phyloP scores from a whole-genome alignment of 2,329 filamentous ascomycete genomes.

The Botrytis galanthina region DNA sequence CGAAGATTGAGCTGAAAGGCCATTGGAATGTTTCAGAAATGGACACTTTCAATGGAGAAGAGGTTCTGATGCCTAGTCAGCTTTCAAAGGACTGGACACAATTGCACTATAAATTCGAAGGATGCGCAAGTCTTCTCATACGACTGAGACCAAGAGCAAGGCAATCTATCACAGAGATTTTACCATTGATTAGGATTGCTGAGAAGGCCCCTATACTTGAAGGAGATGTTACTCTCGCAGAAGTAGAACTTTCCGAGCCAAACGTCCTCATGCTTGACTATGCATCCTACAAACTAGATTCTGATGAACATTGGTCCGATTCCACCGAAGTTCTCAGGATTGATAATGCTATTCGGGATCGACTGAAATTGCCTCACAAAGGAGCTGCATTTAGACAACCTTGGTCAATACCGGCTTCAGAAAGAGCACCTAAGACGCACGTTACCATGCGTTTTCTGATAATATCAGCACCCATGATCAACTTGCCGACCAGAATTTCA shows the following conservation, averaged over 20 bases:
- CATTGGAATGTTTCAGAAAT: conserved; percentile 34
- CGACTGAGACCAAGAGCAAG: conserved; percentile 25
- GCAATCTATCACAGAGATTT: background rate
- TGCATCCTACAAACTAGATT: conserved; percentile 33
- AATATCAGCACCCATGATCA: conserved; percentile 20
- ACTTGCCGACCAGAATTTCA: conserved; percentile 27
- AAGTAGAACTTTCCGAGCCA: conserved; percentile 33
- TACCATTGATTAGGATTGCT: background rate
- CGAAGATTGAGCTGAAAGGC: conserved; percentile 33
- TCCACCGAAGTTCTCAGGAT: conserved; percentile 35
- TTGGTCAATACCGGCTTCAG: conserved; percentile 30
- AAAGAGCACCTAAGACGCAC: conserved; percentile 28
- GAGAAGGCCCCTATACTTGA: background rate
- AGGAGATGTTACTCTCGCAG: conserved; percentile 20
- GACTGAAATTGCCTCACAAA: conserved; percentile 34
- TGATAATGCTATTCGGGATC: conserved; percentile 36
- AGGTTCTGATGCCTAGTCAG: conserved; percentile 15
- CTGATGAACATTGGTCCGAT: conserved; percentile 27
- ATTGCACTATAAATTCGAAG: conserved; percentile 35
- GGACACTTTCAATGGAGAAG: conserved; percentile 35
- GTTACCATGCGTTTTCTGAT: conserved; percentile 35
- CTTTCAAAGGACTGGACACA: conserved; percentile 29
- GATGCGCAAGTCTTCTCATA: conserved; percentile 36
- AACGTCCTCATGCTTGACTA: conserved; percentile 39
- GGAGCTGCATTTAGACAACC: conserved; percentile 35